Base-by-base conservation (phyloP, 2,329 filamentous ascomycete genomes). In the Balansia obtecta region DNA sequence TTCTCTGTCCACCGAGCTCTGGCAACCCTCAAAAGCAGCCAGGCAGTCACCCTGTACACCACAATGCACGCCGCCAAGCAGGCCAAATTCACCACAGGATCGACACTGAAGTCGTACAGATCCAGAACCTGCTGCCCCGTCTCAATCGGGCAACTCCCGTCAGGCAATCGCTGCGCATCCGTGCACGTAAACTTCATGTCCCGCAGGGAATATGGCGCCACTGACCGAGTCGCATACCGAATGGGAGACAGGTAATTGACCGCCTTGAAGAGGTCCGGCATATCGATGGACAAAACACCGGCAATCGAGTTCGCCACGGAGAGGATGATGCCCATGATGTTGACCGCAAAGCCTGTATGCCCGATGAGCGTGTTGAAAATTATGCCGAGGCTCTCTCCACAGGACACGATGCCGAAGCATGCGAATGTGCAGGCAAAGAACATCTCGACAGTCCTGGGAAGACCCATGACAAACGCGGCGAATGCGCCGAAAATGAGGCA, bases 291-390 rank as follows among this genome's bases (percentile, higher is more conserved):
- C 63, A 89, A 75, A 34, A 88, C 71, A 0, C 85, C 85, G 0
- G 77, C 77, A 74, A 89, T 85, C 59, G 81, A 76, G 57, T 83
- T 83, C 0, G 84, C 81, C 8, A 90, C 76, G 0, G 80, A 82
- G 3, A 90, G 71, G 16, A 89, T 71, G 41, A 87, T 75, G 1
- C 77, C 81, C 55, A 83, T 87, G 50, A 87, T 66, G 57, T 86
- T 88, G 52, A 89, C 79, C 0, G 85, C 83, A 62, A 89, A 89
- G 2, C 86, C 86, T 0, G 83, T 85, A 60, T 89, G 85, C 8
- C 63, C 65, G 62, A 88, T 86, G 9, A 89, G 67, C 0, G 85
- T 88, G 67, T 88, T 88, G 71, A 89, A 89, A 68, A 88, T 80
- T 60, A 90, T 88, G 1, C 86, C 85, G 1, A 89, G 60, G 49